Evolutionary conservation across 345 rosid species (phyloP).

Genomic region (Eucalyptus regnans): DNA sequence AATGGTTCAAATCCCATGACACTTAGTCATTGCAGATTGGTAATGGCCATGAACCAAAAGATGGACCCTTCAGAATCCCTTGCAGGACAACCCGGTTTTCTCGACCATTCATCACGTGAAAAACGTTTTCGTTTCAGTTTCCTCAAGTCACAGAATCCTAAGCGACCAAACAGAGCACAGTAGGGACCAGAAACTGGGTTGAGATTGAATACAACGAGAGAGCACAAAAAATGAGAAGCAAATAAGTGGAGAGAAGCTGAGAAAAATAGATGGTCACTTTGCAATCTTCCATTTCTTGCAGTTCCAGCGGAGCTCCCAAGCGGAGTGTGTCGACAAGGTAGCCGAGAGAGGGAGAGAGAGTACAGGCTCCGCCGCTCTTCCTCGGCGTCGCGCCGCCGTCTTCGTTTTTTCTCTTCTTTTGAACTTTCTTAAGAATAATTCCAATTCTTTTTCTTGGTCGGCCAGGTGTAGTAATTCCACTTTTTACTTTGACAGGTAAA

Average conservation of each 20-base stretch:
- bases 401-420: neutral
- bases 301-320: neutral
- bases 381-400: neutral
- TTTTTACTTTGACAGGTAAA: neutral
- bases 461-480: neutral
- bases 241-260: neutral
- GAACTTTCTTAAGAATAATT: neutral
- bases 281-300: neutral
- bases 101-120: neutral
- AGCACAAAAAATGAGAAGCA: neutral
- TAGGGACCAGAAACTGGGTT: neutral
- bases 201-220: neutral
- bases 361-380: neutral
- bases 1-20: neutral
- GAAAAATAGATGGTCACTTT: neutral
- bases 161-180: neutral
- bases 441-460: neutral
- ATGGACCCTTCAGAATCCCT: neutral
- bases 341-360: neutral
- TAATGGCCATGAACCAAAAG: neutral
- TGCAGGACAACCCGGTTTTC: rapidly evolving
- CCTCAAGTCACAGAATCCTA: neutral
- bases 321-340: neutral
- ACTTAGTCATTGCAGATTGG: neutral
- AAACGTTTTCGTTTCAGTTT: neutral